These are phyloP conservation scores for Fusarium ramigenum DNA, from an alignment of 2,329 filamentous ascomycete species.

Conservation along the genomic window DNA sequence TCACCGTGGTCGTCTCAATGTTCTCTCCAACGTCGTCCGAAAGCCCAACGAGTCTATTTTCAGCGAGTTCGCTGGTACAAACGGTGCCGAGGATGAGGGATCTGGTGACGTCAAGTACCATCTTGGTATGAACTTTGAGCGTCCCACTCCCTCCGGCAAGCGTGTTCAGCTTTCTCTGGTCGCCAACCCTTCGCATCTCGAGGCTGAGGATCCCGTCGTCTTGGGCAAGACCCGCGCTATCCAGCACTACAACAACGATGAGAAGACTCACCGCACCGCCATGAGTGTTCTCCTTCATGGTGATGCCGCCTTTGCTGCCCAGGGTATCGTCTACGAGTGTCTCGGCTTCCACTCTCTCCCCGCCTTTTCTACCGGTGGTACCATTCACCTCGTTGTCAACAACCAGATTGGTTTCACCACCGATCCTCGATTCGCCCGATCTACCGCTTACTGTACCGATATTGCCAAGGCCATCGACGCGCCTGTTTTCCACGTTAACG, in stretches of 20 bases:
- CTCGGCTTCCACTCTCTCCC: constrained; percentile 97
- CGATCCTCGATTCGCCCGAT: constrained; percentile 95
- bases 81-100: constrained; percentile 90
- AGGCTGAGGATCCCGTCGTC: constrained; percentile 97
- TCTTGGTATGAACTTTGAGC: constrained; percentile 99
- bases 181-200: constrained; percentile 97
- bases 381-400: constrained; percentile 97
- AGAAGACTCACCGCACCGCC: constrained; percentile 85
- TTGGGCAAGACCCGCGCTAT: constrained; percentile 97
- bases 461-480: constrained; percentile 99
- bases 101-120: constrained; percentile 99
- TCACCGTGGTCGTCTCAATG: constrained; percentile 96
- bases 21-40: constrained; percentile 96
- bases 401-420: constrained; percentile 99
- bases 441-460: constrained; percentile 98
- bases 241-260: constrained; percentile 98
- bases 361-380: constrained; percentile 96
- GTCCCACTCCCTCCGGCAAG: constrained; percentile 96
- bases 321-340: constrained; percentile 98
- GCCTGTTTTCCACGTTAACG: constrained; percentile 98
- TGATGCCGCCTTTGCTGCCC: constrained; percentile 94
- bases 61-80: constrained; percentile 92
- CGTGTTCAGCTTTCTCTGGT: constrained; percentile 99
- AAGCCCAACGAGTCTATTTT: constrained; percentile 99
- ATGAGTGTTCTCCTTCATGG: constrained; percentile 98